Percentiles rank a stretch among this genome's conserved stretches.
phyloP scores from a whole-genome alignment of 73 alveolate genomes.

The Paramecium biaurelia region DNA sequence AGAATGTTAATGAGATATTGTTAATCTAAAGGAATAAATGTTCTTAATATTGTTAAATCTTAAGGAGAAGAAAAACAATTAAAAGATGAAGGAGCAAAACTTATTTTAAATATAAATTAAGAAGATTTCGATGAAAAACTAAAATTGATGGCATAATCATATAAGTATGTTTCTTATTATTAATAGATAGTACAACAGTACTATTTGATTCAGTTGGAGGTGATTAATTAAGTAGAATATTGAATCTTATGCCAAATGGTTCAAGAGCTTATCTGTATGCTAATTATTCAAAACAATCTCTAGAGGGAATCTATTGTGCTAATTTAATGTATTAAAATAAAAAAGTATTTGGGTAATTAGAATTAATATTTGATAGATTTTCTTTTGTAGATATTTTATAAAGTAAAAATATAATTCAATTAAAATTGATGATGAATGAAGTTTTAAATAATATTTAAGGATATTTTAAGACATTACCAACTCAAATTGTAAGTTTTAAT shows the following conservation, averaged over 20 bases:
- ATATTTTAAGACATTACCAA: neutral
- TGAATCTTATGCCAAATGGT: constrained; percentile 8
- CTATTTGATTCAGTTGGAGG: constrained; percentile 38
- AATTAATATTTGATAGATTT: neutral
- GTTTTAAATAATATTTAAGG: neutral
- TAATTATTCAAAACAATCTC: neutral
- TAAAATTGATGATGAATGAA: neutral
- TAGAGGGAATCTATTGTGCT: neutral
- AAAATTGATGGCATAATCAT: neutral
- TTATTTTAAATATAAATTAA: neutral
- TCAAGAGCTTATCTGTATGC: constrained; percentile 18
- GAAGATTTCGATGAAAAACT: constrained; percentile 16
- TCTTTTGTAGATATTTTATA: neutral
- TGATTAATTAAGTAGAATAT: neutral
- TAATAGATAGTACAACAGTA: neutral
- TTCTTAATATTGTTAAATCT: neutral
- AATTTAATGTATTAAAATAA: constrained; percentile 16
- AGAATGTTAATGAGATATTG: constrained; percentile 36
- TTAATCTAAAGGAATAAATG: neutral
- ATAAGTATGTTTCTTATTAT: neutral
- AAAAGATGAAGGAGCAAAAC: constrained; percentile 21
- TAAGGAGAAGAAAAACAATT: neutral
- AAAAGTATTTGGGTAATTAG: constrained; percentile 1
- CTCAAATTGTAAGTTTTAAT: neutral
- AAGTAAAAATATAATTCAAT: neutral